phyloP scores from a whole-genome alignment of 148 eudicot genomes.

The Polygonum aviculare region DNA sequence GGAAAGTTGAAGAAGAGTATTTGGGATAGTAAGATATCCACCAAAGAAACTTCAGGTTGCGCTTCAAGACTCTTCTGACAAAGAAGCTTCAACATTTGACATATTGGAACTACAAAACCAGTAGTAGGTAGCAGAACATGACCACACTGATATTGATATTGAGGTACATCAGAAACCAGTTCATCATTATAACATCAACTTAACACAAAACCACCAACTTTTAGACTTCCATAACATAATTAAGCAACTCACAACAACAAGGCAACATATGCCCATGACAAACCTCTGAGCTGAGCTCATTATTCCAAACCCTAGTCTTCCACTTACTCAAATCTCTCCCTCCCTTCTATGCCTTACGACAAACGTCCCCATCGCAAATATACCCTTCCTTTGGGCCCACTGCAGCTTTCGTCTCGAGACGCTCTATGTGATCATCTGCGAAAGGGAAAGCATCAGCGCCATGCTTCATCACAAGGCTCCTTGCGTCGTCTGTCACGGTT shows the following conservation, averaged over 20 bases:
- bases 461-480: conserved; percentile 26
- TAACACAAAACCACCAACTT: neutral
- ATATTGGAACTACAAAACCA: no score
- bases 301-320: neutral
- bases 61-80: no score
- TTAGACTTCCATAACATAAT: neutral
- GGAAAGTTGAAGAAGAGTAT: no score
- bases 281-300: neutral
- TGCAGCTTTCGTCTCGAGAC: conserved; percentile 24
- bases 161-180: neutral
- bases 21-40: no score
- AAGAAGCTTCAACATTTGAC: no score
- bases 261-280: neutral
- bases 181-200: neutral
- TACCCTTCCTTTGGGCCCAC: conserved; percentile 38
- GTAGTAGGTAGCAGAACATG: neutral
- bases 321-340: neutral
- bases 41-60: neutral
- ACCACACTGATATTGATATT: neutral
- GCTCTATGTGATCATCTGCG: conserved; percentile 34
- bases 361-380: conserved; percentile 41
- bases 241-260: neutral
- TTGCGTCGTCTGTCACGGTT: conserved; percentile 35
- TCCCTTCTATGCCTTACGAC: conserved; percentile 27
- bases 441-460: conserved; percentile 55